Conservation (phyloP, 352 stramenopile species). For the Elongisporangium undulatum region DNA sequence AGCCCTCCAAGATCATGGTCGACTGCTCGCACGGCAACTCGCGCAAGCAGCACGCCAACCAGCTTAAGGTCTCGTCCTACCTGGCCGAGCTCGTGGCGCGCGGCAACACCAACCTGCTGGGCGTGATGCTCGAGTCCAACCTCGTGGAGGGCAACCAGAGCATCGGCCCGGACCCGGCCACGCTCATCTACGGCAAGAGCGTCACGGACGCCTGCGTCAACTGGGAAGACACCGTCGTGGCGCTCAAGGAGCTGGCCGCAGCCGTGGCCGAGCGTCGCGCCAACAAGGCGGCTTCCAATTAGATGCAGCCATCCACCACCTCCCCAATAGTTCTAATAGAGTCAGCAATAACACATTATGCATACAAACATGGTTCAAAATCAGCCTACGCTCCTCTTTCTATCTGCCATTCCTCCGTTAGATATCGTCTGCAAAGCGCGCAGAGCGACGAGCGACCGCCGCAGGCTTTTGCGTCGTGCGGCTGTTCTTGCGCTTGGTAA, state of each 20-base stretch:
- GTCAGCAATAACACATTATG: not conserved
- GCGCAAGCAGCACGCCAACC: slow-evolving; percentile 87
- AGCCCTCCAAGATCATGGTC: slow-evolving; percentile 85
- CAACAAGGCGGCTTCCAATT: slow-evolving; percentile 24
- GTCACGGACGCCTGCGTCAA: slow-evolving; percentile 89
- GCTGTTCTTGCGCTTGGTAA: not conserved
- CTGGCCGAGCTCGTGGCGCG: slow-evolving; percentile 47
- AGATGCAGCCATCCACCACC: not conserved
- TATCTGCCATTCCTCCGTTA: not conserved
- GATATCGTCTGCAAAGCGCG: not conserved
- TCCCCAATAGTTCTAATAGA: not conserved
- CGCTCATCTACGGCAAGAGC: slow-evolving; percentile 87
- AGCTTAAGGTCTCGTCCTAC: slow-evolving; percentile 64
- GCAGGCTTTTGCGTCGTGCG: not conserved
- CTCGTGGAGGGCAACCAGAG: slow-evolving; percentile 79
- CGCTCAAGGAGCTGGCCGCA: slow-evolving; percentile 68
- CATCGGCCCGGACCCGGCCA: slow-evolving; percentile 61
- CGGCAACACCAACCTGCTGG: slow-evolving; percentile 74
- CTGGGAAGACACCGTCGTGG: slow-evolving; percentile 73
- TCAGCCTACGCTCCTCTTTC: too few relatives aligned
- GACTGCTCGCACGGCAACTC: slow-evolving; percentile 91
- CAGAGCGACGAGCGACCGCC: not conserved
- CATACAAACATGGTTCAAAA: not conserved
- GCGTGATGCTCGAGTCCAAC: slow-evolving; percentile 90
- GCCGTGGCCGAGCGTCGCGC: slow-evolving; percentile 70